A percentile compares a stretch with the other conserved stretches of the same genome.
Conservation (phyloP, 345 rosid species). For the Boechera retrofracta region DNA sequence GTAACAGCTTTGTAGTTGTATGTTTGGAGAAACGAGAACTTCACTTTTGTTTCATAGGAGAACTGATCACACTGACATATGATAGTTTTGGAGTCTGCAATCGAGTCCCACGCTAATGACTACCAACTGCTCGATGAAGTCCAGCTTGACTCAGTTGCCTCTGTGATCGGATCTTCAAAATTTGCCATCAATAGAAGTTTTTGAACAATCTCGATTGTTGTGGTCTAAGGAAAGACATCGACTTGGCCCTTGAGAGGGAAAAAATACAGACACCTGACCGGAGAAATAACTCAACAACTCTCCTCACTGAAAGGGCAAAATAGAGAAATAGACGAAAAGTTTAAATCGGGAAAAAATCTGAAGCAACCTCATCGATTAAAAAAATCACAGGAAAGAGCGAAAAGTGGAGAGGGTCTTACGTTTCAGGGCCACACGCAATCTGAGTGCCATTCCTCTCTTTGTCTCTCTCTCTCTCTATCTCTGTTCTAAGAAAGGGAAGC, state of each 20-base stretch:
- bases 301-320: constrained; percentile 31
- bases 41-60: background rate
- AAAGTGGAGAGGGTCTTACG: constrained; percentile 47
- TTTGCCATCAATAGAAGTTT: background rate
- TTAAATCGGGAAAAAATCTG: constrained; percentile 47
- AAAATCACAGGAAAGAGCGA: constrained; percentile 44
- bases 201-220: background rate
- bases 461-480: constrained; percentile 34
- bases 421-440: constrained; percentile 47
- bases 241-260: background rate
- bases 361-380: constrained; percentile 31
- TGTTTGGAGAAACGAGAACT: background rate
- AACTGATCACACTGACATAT: background rate
- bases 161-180: background rate
- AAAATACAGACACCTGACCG: constrained; percentile 37
- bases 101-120: background rate
- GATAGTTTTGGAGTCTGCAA: background rate
- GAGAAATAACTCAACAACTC: constrained; percentile 28
- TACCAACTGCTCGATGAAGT: constrained; percentile 21
- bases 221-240: constrained; percentile 27
- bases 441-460: constrained; percentile 31
- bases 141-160: background rate
- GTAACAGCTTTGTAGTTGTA: background rate
- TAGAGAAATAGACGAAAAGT: constrained; percentile 33
- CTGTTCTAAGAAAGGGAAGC: constrained; percentile 25